Conservation (phyloP, 1,284 basidiomycete genomes). For the Tilletia setariae region DNA sequence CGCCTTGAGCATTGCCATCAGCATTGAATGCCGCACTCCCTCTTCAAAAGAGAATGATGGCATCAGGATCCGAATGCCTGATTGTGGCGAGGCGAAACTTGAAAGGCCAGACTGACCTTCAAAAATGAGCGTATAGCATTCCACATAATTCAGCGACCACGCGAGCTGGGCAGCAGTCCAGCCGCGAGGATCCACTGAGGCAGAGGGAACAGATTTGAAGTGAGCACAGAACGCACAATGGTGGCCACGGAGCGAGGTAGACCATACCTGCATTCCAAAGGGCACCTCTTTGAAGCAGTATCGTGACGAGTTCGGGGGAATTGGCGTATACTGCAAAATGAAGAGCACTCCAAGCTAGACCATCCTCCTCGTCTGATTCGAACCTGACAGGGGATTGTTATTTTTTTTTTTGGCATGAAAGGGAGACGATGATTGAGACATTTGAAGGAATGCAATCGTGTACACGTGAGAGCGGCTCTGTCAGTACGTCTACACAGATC, state of each 20-base stretch:
- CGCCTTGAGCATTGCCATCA: slow-evolving; percentile 40
- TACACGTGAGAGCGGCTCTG: no score
- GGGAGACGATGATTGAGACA: not conserved
- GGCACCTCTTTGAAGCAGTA: slow-evolving; percentile 76
- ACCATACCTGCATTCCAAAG: slow-evolving; percentile 80
- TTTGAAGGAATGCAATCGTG: not conserved
- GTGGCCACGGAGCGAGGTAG: not conserved
- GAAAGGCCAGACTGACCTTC: slow-evolving; percentile 26
- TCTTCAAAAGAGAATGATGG: slow-evolving; percentile 60
- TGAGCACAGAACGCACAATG: no score
- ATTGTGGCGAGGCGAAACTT: slow-evolving; percentile 57
- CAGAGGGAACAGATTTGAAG: slow-evolving; percentile 17
- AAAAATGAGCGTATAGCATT: slow-evolving; percentile 37
- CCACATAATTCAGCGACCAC: slow-evolving; percentile 40
- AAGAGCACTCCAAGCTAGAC: slow-evolving; percentile 67
- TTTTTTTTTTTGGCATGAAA: no score
- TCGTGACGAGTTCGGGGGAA: slow-evolving; percentile 64
- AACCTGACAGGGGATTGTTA: not conserved
- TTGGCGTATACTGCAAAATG: slow-evolving; percentile 83
- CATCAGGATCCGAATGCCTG: slow-evolving; percentile 70
- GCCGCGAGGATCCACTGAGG: slow-evolving; percentile 39
- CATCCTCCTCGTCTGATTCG: slow-evolving; percentile 68
- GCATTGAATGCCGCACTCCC: slow-evolving; percentile 48
- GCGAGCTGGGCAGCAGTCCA: slow-evolving; percentile 49
- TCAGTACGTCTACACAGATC: no score